Percentiles rank a stretch among this genome's conserved stretches.
phyloP scores from a whole-genome alignment of 352 stramenopile genomes.

The Aphanomyces euteiches region DNA sequence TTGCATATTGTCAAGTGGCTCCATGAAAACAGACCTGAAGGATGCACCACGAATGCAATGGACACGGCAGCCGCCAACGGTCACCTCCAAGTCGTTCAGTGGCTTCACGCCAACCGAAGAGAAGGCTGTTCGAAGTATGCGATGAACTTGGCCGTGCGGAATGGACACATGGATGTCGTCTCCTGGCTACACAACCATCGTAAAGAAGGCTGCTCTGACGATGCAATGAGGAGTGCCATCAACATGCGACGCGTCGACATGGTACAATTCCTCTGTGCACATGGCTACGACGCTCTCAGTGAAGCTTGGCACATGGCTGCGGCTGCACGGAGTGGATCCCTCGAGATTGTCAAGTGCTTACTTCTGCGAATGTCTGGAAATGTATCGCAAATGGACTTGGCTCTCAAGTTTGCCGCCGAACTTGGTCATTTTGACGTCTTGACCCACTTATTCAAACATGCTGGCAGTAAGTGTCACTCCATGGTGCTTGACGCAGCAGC shows the following conservation, averaged over 20 bases:
- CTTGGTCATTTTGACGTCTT: not conserved
- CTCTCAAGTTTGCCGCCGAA: not conserved
- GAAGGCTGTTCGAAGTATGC: conserved; percentile 3
- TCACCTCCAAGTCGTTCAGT: conserved; percentile 29
- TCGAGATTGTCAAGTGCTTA: not conserved
- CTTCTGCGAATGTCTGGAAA: not conserved
- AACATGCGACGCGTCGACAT: not conserved
- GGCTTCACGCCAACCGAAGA: conserved; percentile 13
- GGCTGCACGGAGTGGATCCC: not conserved
- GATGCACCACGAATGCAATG: conserved; percentile 8
- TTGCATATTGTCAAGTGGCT: conserved; percentile 12
- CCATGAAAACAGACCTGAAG: conserved; percentile 5
- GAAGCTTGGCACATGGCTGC: not conserved
- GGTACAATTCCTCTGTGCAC: conserved; percentile 12
- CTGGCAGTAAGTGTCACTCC: not conserved
- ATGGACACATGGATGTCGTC: conserved; percentile 16
- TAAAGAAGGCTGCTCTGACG: not conserved
- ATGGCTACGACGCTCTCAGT: conserved; percentile 1
- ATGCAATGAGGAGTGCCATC: conserved; percentile 8
- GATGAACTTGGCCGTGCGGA: not conserved
- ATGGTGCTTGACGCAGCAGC: not conserved
- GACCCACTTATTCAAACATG: not conserved
- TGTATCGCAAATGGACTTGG: not conserved
- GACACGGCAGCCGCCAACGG: conserved; percentile 19
- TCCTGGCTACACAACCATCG: conserved; percentile 27